Conservation (phyloP, 345 rosid genomes). For the Rubroshorea leprosula region DNA sequence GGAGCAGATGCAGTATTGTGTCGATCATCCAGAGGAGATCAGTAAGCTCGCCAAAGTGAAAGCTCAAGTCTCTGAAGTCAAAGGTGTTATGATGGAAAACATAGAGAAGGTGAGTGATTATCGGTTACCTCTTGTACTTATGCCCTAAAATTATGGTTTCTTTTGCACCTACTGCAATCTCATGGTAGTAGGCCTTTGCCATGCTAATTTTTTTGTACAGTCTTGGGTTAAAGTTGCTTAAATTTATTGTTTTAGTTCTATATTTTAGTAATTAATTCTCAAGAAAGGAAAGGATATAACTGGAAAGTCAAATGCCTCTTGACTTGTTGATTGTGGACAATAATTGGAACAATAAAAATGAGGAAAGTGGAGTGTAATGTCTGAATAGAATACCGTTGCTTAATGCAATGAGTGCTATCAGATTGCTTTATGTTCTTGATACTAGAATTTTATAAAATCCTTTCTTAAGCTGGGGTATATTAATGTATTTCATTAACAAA, state of each 20-base stretch:
- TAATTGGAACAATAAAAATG: too few relatives aligned
- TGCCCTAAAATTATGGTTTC: neutral
- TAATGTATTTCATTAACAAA: neutral
- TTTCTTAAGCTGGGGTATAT: neutral
- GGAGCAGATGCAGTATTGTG: constrained; percentile 63
- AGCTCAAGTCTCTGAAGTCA: constrained; percentile 55
- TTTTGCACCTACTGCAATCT: neutral
- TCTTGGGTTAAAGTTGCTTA: neutral
- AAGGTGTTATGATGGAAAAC: constrained; percentile 58
- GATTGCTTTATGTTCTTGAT: neutral
- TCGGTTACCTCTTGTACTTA: constrained; percentile 2
- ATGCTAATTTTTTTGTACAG: neutral
- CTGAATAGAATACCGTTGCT: neutral
- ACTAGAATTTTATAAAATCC: neutral
- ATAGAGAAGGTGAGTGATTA: constrained; percentile 38
- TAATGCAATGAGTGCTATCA: neutral
- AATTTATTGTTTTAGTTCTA: too few relatives aligned
- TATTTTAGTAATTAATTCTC: too few relatives aligned
- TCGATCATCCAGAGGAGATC: constrained; percentile 57
- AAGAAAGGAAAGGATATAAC: neutral
- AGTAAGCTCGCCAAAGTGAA: constrained; percentile 54
- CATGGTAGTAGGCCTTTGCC: neutral
- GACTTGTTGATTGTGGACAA: too few relatives aligned
- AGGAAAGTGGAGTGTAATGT: neutral
- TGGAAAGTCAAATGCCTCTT: neutral